These are phyloP conservation scores for Chalara sp. DNA, from an alignment of 2,329 filamentous ascomycete species.

Conservation along the genomic window DNA sequence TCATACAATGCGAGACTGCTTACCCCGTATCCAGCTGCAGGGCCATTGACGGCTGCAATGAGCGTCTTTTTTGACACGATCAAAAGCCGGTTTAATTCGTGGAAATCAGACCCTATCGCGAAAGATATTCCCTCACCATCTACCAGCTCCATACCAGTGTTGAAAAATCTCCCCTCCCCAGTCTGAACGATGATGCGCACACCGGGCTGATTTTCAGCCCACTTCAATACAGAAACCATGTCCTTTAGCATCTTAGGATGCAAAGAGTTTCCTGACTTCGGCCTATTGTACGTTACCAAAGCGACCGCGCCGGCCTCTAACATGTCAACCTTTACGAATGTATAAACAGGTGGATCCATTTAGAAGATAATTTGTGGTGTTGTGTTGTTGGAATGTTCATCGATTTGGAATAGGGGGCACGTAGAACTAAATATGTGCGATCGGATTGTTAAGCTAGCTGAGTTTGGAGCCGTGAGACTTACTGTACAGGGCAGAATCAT, in stretches of 20 bases:
- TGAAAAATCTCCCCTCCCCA: conserved; percentile 18
- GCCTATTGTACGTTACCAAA: conserved; percentile 18
- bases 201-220: conserved; percentile 10
- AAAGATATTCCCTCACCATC: conserved; percentile 11
- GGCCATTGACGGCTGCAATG: conserved; percentile 20
- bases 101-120: conserved; percentile 13
- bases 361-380: not conserved
- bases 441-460: too few species aligned
- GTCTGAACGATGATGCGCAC: conserved; percentile 17
- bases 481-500: too few species aligned
- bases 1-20: conserved; percentile 19
- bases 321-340: conserved; percentile 1
- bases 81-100: conserved; percentile 14
- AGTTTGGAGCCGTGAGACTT: too few species aligned
- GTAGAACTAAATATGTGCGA: too few species aligned
- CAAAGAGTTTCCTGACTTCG: conserved; percentile 17
- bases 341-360: not conserved
- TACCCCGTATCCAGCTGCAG: conserved; percentile 17
- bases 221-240: conserved; percentile 11
- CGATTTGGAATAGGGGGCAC: too few species aligned
- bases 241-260: conserved; percentile 14
- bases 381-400: too few species aligned
- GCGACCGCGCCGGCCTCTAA: conserved; percentile 2
- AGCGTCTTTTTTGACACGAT: conserved; percentile 19
- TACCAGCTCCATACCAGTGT: conserved; percentile 18